These are phyloP conservation scores for Capsicum baccatum DNA, from an alignment of 257 asterid genomes.

Conservation along the genomic window DNA sequence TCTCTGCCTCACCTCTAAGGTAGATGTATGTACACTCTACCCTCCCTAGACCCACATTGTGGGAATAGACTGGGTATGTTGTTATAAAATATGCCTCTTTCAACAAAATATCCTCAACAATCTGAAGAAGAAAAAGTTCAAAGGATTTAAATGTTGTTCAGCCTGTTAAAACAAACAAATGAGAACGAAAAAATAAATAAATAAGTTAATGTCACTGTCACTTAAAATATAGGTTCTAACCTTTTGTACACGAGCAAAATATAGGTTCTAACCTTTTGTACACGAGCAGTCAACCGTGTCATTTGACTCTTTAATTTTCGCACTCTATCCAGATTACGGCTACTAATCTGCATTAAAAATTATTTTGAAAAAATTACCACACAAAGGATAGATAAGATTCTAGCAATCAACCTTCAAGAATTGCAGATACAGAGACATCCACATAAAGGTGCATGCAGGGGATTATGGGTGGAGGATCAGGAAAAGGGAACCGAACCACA, in stretches of 20 bases:
- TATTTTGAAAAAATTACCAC: neutral
- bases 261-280: slow-evolving; percentile 84
- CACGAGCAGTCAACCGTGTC: slow-evolving; percentile 96
- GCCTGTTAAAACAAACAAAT: neutral
- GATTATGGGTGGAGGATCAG: slow-evolving; percentile 5
- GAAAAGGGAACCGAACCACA: neutral
- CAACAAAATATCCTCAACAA: neutral
- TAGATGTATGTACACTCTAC: too few relatives aligned
- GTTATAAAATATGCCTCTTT: slow-evolving; percentile 6
- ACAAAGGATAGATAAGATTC: slow-evolving; percentile 10
- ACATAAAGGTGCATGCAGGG: slow-evolving; percentile 3
- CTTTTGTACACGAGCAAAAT: slow-evolving; percentile 96
- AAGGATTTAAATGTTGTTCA: neutral
- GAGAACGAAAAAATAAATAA: slow-evolving; percentile 10
- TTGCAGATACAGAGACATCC: neutral
- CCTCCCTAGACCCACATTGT: too few relatives aligned
- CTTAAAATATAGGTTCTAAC: slow-evolving; percentile 40
- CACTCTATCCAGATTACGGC: slow-evolving; percentile 89
- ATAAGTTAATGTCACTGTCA: slow-evolving; percentile 1
- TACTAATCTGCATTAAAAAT: slow-evolving; percentile 68
- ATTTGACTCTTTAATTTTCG: slow-evolving; percentile 90
- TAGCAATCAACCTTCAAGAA: slow-evolving; percentile 21
- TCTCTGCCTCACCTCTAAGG: too few relatives aligned
- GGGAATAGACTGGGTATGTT: too few relatives aligned
- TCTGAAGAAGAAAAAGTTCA: neutral